Evolutionary conservation across 352 stramenopile genomes (phyloP).

Genomic region (Pilasporangium apinafurcum): DNA sequence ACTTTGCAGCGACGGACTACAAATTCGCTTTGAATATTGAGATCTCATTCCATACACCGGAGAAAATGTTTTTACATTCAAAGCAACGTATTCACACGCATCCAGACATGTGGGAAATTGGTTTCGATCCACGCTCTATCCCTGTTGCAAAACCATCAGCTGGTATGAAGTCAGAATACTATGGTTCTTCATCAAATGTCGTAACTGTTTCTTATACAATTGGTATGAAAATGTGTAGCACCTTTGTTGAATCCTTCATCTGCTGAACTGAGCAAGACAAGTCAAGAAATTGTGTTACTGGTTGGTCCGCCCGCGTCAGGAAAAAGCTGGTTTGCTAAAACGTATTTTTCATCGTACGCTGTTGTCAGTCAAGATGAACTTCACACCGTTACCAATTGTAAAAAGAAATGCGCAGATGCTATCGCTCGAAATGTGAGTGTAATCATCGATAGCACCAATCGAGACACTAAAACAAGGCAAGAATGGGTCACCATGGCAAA

Average conservation of each 20-base stretch:
- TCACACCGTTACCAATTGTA: conserved; percentile 73
- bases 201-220: not conserved
- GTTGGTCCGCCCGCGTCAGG: conserved; percentile 68
- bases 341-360: conserved; percentile 42
- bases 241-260: conserved; percentile 15
- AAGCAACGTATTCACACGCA: conserved; percentile 73
- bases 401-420: conserved; percentile 41
- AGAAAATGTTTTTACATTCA: conserved; percentile 70
- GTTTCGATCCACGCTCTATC: conserved; percentile 56
- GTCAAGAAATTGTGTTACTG: conserved; percentile 68
- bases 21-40: conserved; percentile 87
- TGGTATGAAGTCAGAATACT: conserved; percentile 13
- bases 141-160: conserved; percentile 7
- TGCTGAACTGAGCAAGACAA: conserved; percentile 12
- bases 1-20: conserved; percentile 84
- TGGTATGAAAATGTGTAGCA: conserved; percentile 6
- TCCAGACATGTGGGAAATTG: conserved; percentile 61
- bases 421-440: conserved; percentile 66
- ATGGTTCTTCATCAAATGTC: not conserved
- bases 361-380: conserved; percentile 84
- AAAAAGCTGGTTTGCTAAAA: conserved; percentile 57
- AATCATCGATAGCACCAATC: conserved; percentile 85
- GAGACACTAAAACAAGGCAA: conserved; percentile 42
- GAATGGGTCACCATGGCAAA: conserved; percentile 73
- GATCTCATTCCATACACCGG: conserved; percentile 76